Base-by-base conservation (phyloP, 805 yeast species). In the Jamesozyma gamospora region DNA sequence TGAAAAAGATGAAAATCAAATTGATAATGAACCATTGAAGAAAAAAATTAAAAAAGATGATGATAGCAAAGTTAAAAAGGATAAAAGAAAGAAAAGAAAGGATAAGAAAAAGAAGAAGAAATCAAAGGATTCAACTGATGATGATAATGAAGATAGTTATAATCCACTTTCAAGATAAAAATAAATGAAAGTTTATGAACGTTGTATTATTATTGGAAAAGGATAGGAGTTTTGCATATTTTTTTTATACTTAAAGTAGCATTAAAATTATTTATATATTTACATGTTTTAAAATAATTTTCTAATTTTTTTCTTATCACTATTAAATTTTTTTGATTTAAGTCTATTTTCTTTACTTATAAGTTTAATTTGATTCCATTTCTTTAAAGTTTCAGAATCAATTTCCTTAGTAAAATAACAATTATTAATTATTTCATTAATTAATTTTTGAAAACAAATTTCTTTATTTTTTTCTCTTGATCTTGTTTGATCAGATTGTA, bases 401-500 rank as follows among this genome's bases (percentile, higher is more conserved):
- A 67, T 59, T 37, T 75, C 82, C 1, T 58, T 62, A 0, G 71
- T 72, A 43, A 79, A 69, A 42, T 58, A 60, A 1, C 73, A 73
- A 1, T 58, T 56, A 1, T 56, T 55, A 43, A 67, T 71, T 41
- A 84, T 67, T 40, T 75, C 80, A 2, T 58, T 48, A 4, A 73
- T 61, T 11, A 84, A 65, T 53, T 80, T 81, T n/a, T 60, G 58
- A 42, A 74, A 72, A 47, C 94, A 84, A 19, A 70, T 67, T 4
- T 66, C 67, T 7, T 71, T 55, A 50, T 84, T 84, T 9, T 59
- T 61, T 12, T 73, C 76, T 46, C 85, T 65, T 14, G 75, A 74
- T 25, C 95, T 60, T 4, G 72, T 62, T 8, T 60, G 52, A 42
- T 82, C 88, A 27, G 80, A 71, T 45, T 75, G 80, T 1, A 84